A percentile compares a stretch with the other conserved stretches of the same genome.
These are phyloP conservation scores for Trichoderma endophyticum DNA, from an alignment of 2,329 filamentous ascomycete genomes.

Conservation along the genomic window DNA sequence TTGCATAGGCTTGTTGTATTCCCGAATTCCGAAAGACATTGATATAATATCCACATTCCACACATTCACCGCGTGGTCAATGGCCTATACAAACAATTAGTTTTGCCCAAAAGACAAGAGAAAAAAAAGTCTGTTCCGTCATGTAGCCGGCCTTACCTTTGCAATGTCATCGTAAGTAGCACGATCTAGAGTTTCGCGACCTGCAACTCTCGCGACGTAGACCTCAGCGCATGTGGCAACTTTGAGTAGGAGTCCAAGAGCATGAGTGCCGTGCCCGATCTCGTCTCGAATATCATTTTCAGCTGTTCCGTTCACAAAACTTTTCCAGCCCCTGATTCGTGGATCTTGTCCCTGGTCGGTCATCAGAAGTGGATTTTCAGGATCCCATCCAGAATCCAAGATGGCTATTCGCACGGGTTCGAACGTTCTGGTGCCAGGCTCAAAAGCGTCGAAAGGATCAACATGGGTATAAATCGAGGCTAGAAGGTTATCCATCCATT, in stretches of 20 bases:
- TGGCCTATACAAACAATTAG: neutral
- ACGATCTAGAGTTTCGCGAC: neutral
- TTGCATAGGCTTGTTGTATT: neutral
- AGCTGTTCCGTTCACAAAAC: neutral
- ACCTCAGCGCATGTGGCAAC: neutral
- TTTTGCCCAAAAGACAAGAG: neutral
- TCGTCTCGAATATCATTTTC: neutral
- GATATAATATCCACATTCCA: slow-evolving; percentile 8
- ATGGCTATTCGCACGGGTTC: slow-evolving; percentile 3
- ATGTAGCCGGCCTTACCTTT: neutral
- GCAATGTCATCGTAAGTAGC: neutral
- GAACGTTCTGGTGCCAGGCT: neutral
- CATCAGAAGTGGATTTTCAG: neutral
- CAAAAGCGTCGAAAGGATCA: neutral
- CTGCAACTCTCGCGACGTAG: neutral
- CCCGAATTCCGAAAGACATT: neutral
- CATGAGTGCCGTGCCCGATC: neutral
- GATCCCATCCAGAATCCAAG: neutral
- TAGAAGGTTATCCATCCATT: neutral
- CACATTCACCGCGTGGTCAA: neutral
- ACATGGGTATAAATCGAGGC: neutral
- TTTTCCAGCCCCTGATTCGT: neutral
- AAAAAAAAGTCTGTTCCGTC: neutral
- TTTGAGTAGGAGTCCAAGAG: neutral
- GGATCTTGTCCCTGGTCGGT: neutral